These are phyloP conservation scores for Blepharisma japonicum DNA, from an alignment of 73 alveolate genomes.

Conservation along the genomic window DNA sequence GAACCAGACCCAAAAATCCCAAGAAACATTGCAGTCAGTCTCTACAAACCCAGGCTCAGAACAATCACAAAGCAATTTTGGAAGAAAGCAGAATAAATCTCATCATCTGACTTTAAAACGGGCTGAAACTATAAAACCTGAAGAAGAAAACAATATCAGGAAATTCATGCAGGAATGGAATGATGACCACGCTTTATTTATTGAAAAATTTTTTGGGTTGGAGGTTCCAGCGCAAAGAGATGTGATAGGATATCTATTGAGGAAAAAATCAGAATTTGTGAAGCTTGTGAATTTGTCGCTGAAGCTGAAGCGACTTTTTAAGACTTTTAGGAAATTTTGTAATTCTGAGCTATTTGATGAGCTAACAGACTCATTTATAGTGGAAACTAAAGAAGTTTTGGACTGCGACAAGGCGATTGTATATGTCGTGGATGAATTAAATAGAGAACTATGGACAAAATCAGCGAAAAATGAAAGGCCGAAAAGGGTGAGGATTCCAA, in stretches of 20 bases:
- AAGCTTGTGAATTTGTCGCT: not conserved
- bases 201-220: too few relatives aligned
- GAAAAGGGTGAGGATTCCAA: conserved; percentile 57
- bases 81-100: too few relatives aligned
- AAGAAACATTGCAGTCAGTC: not conserved
- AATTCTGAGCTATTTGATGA: not conserved
- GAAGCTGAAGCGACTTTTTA: not conserved
- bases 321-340: not conserved
- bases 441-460: conserved; percentile 73
- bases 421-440: conserved; percentile 64
- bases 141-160: too few relatives aligned
- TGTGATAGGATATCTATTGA: too few relatives aligned
- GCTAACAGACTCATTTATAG: conserved; percentile 32
- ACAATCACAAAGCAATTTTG: too few relatives aligned
- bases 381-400: conserved; percentile 31
- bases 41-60: too few relatives aligned
- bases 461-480: conserved; percentile 71
- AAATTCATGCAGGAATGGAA: conserved; percentile 7
- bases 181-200: not conserved
- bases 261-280: too few relatives aligned
- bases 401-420: conserved; percentile 47
- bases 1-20: too few relatives aligned
- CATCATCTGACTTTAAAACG: too few relatives aligned
- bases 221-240: too few relatives aligned
- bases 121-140: too few relatives aligned